Base-by-base conservation (phyloP, 2,329 filamentous ascomycete species). In the Acrocalymma vagum region DNA sequence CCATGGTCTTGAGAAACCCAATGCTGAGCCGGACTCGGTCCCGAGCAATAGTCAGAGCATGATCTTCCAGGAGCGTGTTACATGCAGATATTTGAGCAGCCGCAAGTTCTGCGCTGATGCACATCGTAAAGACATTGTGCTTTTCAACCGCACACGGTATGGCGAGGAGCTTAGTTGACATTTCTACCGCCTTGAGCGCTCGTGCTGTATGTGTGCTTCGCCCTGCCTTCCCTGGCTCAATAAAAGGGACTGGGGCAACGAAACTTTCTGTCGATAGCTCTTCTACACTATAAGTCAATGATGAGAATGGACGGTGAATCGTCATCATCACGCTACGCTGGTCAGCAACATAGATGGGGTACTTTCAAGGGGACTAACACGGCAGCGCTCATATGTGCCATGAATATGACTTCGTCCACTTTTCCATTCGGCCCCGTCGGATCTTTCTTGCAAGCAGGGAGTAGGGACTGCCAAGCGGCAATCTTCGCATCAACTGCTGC, bases 341-440 rank as follows among this genome's bases (percentile, higher is more conserved):
- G 37, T 36, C 25, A 45, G 45, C 8, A 34, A 27, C 7, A 10
- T 14, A 3, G 8, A 29, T n/a, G 11, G 16, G n/a, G 21, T 20
- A 30, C n/a, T 16, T 8, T 4, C 9, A 28, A 14, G n/a, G 9
- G n/a, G 9, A 51, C 62, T 47, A 51, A 67, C 64, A 65, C 58
- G 38, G 81, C 75, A 36, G 80, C 73, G 58, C 93, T 86, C 82
- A 94, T 90, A 49, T 89, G 86, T 1, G 89, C 91, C 64, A 94
- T 87, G 69, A 95, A 95, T 75, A 96, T 86, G 80, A 95, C 86
- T 70, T 95, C 89, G 63, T 96, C 92, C 3, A 92, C 44, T 8
- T 81, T 78, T 7, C 88, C 87, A 53, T 86, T 80, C 39, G 79
- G 79, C 40, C 82, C 80, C 42, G 94, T 71, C 11, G 88, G 78